Evolutionary conservation across 1,139 yeast species (phyloP), one percentile per base, ranked within the genome.

Genomic region (Yamadazyma conglobata): DNA sequence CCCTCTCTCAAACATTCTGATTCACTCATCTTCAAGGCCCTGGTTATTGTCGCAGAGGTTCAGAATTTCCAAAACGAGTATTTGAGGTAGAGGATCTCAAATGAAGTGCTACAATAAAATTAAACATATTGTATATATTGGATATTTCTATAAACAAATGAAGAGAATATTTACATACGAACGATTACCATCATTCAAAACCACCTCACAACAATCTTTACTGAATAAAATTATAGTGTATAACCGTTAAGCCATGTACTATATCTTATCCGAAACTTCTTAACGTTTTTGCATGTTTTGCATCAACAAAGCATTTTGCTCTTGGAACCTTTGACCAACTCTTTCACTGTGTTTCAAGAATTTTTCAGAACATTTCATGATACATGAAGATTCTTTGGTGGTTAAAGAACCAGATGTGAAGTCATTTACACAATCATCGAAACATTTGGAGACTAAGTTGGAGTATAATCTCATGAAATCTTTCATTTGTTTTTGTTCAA

Each of bases 241-340:
- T n/a, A n/a, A n/a, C n/a, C n/a, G n/a, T n/a, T n/a, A n/a, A n/a
- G n/a, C n/a, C n/a, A n/a, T n/a, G n/a, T n/a, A n/a, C n/a, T n/a
- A n/a, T n/a, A n/a, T n/a, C n/a, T n/a, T 20, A 10, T 8, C 23
- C 6, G 10, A 25, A 5, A 14, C 4, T 9, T 6, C 31, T 44
- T 50, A 54, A 47, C 60, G 56, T 37, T 50, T 60, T 47, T 60
- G 66, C 63, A 61, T 47, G 56, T 63, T 66, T 54, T 68, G 74
- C 74, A 68, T 67, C 57, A 68, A 64, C 50, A 64, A 48, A 36
- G 73, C 74, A 41, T 89, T 91, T 64, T 89, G 96, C 58, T 91
- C 98, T 65, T 91, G 97, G 88, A 91, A 91, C 66, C 98, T 81
- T 63, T 86, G 94, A 30, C 98, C 98, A 36, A 93, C 96, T 60